Base-by-base conservation (phyloP, 106 monocot species). In the Hemerocallis citrina region DNA sequence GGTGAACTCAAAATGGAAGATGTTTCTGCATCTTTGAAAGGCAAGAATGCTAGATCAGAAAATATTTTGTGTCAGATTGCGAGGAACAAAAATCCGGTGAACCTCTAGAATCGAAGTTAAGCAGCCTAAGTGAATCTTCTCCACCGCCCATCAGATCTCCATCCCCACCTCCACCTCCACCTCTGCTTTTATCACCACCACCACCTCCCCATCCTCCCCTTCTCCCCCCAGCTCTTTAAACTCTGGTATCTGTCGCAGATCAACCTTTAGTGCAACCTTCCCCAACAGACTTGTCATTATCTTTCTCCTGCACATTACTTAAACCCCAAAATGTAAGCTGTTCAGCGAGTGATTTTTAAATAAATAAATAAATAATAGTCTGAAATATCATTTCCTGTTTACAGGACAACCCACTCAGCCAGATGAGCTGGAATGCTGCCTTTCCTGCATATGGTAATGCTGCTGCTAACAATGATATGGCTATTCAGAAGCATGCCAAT, bases 1-100 rank as follows among this genome's bases (percentile, higher is more conserved):
- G 74, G 74, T 24, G 83, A 83, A 43, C 74, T 73, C 24, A 81
- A 85, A 68, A 82, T 79, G 82, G 83, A 92, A 72, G 86, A 92
- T 74, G 77, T 63, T 0, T 72, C 77, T 40, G 17, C 45, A 15
- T 54, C 61, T 52, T 71, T 74, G 40, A 70, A 71, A 57, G 64
- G 77, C 56, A 67, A 70, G 63, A 71, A 55, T 40, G 21, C 22
- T 8, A 9, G 60, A 5, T n/a, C 19, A 11, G 45, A 50, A 67
- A 76, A 43, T 59, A 52, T 14, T 66, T 69, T 12, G 64, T 45
- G 27, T 8, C 47, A 1, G 54, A 71, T n/a, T 6, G 20, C 52
- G 51, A 41, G 0, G 21, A 60, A 57, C 62, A 58, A 17, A 35
- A 44, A 34, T 66, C 49, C 32, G 51, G 42, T 31, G 39, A 7